These are phyloP conservation scores for Halophytophthora polymorphica DNA, from an alignment of 352 stramenopile genomes.

Conservation along the genomic window DNA sequence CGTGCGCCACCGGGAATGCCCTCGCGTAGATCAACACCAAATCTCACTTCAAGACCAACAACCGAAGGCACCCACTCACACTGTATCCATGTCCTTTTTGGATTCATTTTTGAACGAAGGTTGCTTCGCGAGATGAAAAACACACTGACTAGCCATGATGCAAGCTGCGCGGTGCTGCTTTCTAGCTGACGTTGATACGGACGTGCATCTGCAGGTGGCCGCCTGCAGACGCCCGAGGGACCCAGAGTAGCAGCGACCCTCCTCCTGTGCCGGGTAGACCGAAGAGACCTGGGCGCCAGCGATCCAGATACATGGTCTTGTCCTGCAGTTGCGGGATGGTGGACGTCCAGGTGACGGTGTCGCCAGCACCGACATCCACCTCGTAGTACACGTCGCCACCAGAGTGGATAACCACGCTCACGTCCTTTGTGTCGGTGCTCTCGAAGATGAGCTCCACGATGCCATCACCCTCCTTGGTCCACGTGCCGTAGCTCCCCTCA, in stretches of 20 bases:
- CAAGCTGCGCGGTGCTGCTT: no score
- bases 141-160: no score
- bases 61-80: no score
- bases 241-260: constrained; percentile 17
- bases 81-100: no score
- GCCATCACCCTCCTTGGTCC: constrained; percentile 15
- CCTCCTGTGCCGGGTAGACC: constrained; percentile 36
- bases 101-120: no score
- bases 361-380: neutral
- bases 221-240: constrained; percentile 1
- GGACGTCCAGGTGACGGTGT: constrained; percentile 3
- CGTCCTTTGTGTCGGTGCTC: constrained; percentile 5
- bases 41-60: no score
- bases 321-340: neutral
- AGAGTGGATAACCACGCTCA: constrained; percentile 4
- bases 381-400: constrained; percentile 1
- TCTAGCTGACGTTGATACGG: constrained; percentile 25
- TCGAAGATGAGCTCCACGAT: constrained; percentile 2
- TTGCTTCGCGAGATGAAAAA: no score
- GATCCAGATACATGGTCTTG: constrained; percentile 14
- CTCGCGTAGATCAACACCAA: no score
- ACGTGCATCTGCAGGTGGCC: constrained; percentile 22
- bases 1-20: no score
- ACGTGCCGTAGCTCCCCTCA: constrained; percentile 5
- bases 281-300: constrained; percentile 33